Evolutionary conservation across 2,329 filamentous ascomycete genomes (phyloP).

Genomic region (Sarocladium oryzae): DNA sequence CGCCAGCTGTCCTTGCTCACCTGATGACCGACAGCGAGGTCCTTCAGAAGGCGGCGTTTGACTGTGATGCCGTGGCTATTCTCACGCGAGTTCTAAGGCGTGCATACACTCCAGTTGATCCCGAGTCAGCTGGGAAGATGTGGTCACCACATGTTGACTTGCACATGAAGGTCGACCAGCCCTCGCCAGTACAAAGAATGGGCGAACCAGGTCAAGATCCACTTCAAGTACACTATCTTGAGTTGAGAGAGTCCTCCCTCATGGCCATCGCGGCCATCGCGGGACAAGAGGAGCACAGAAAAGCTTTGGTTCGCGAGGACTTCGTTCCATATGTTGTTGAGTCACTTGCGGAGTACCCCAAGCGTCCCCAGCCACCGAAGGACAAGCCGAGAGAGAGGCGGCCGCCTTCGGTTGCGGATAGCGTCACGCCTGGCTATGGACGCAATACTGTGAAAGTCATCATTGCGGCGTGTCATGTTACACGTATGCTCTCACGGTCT

Average conservation of each 20-base stretch:
- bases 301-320: slow-evolving; percentile 75
- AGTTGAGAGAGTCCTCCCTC: slow-evolving; percentile 67
- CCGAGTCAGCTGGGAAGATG: slow-evolving; percentile 17
- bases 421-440: slow-evolving; percentile 49
- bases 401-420: slow-evolving; percentile 6
- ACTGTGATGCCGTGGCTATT: slow-evolving; percentile 46
- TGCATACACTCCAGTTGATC: slow-evolving; percentile 41
- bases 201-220: slow-evolving; percentile 57
- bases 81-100: slow-evolving; percentile 43
- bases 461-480: slow-evolving; percentile 76
- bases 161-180: slow-evolving; percentile 26
- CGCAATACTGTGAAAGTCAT: slow-evolving; percentile 71
- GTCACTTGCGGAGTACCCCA: slow-evolving; percentile 57
- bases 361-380: slow-evolving; percentile 39
- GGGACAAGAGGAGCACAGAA: slow-evolving; percentile 77
- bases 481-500: slow-evolving; percentile 76
- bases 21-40: slow-evolving; percentile 72
- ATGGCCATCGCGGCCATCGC: slow-evolving; percentile 77
- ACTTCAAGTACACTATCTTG: slow-evolving; percentile 61
- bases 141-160: slow-evolving; percentile 33
- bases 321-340: slow-evolving; percentile 76
- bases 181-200: slow-evolving; percentile 39
- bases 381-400: slow-evolving; percentile 31
- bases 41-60: slow-evolving; percentile 76
- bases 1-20: slow-evolving; percentile 69